Conservation (phyloP, 208 protist species). For the Leishmania arabica region DNA sequence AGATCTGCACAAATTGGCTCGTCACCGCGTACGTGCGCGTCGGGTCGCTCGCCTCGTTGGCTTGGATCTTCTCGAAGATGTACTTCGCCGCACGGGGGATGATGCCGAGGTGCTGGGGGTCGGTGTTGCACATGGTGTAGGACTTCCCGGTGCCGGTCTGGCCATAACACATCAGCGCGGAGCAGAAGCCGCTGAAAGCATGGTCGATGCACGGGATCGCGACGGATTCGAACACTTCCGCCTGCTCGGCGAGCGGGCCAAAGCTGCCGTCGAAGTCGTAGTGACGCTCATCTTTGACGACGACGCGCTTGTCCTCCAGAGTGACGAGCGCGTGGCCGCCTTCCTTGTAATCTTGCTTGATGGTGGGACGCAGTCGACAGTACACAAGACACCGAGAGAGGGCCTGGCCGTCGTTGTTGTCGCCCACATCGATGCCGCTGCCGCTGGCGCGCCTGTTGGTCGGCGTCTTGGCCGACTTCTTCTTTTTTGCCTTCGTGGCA, state of each 20-base stretch:
- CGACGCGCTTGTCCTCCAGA: conserved; percentile 53
- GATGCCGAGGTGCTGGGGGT: conserved; percentile 79
- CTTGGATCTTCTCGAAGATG: conserved; percentile 70
- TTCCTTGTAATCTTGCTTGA: conserved; percentile 74
- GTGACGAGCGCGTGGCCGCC: conserved; percentile 59
- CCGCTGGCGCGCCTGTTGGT: neutral
- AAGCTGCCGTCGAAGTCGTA: conserved; percentile 91
- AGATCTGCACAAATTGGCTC: conserved; percentile 91
- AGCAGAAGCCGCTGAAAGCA: conserved; percentile 88
- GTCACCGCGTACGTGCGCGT: conserved; percentile 50
- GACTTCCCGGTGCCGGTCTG: conserved; percentile 93
- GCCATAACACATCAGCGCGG: conserved; percentile 92
- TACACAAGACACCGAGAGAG: conserved; percentile 83
- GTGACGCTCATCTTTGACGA: conserved; percentile 79
- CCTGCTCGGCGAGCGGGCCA: conserved; percentile 61
- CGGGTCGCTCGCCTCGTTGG: conserved; percentile 19
- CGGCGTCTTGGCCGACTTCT: conserved; percentile 20
- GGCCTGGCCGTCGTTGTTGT: conserved; percentile 7
- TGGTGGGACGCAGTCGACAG: conserved; percentile 70
- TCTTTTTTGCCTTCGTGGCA: neutral
- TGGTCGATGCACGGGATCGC: conserved; percentile 82
- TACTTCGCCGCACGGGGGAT: conserved; percentile 80
- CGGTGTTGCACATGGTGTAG: conserved; percentile 91
- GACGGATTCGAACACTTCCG: conserved; percentile 79
- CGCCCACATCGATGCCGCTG: neutral